Evolutionary conservation across 768 basidiomycete species (phyloP), one percentile per base, ranked within the genome.

Genomic region (Tricholoma hemisulphureum): DNA sequence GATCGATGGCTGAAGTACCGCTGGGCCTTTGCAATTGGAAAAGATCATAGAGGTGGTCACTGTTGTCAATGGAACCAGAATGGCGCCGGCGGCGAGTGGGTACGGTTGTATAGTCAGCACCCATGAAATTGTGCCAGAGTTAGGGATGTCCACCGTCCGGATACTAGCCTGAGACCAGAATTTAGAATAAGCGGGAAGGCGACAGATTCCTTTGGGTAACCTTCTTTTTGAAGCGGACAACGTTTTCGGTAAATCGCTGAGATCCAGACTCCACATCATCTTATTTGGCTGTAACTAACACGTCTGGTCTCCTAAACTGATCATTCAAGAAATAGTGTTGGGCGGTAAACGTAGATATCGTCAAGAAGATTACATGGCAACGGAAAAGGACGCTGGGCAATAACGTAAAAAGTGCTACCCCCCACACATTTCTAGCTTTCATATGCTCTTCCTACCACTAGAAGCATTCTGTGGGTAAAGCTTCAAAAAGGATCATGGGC

Each of bases 81-180:
- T 89, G 86, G 52, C 88, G 83, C 60, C 88, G 81, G 52, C 79
- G 82, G 46, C 85, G 82, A 31, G 76, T 67, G 21, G 76, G 77
- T 50, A 76, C 70, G 35, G 70, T 72, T 2, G 70, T 61, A 41
- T 55, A 62, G 49, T 72, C 65, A 18, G n/a, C n/a, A n/a, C 21
- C 16, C 46, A 49, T 49, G 23, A 18, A 35, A 16, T 16, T n/a
- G n/a, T n/a, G n/a, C n/a, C n/a, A n/a, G n/a, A n/a, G n/a, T n/a
- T n/a, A n/a, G n/a, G n/a, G n/a, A n/a, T n/a, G n/a, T n/a, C n/a
- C n/a, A n/a, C n/a, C n/a, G n/a, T n/a, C n/a, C n/a, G n/a, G n/a
- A n/a, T n/a, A n/a, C n/a, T n/a, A n/a, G n/a, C n/a, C n/a, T n/a
- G n/a, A n/a, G n/a, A n/a, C n/a, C n/a, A n/a, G n/a, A n/a, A n/a